These are phyloP conservation scores for Starmerella khaoyaiensis DNA, from an alignment of 805 yeast species.

Conservation along the genomic window DNA sequence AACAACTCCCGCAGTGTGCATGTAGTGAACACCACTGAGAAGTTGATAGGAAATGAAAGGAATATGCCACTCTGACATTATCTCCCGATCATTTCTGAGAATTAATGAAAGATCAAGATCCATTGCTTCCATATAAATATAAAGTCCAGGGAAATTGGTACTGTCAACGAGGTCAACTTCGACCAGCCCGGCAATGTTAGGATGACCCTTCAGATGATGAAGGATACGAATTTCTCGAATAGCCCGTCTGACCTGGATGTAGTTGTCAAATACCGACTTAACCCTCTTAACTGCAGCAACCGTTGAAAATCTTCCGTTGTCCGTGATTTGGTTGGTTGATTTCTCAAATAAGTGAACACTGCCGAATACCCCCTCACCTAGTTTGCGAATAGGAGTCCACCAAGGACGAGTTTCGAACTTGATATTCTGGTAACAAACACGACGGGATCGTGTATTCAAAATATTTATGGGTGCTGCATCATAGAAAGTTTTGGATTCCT, in stretches of 20 bases:
- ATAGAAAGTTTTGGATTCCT: too few species aligned
- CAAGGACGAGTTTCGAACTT: conserved; percentile 9
- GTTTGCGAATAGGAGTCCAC: conserved; percentile 16
- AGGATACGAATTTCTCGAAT: conserved; percentile 69
- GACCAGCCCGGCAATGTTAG: conserved; percentile 58
- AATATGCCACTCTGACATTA: conserved; percentile 73
- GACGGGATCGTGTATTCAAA: too few species aligned
- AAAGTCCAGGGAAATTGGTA: conserved; percentile 70
- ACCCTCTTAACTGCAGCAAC: conserved; percentile 70
- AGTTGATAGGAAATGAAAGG: conserved; percentile 68
- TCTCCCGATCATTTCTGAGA: conserved; percentile 43
- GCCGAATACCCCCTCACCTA: conserved; percentile 23
- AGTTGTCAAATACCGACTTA: conserved; percentile 51
- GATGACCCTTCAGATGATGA: conserved; percentile 76
- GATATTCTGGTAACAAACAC: conserved; percentile 18
- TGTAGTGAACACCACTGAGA: conserved; percentile 72
- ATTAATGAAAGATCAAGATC: conserved; percentile 72
- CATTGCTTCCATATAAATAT: conserved; percentile 75
- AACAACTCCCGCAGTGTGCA: conserved; percentile 83
- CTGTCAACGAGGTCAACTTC: conserved; percentile 59
- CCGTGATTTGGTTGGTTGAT: neutral
- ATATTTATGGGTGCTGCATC: too few species aligned
- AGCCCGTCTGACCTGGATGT: conserved; percentile 62
- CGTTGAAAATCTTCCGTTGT: neutral
- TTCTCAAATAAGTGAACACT: conserved; percentile 20